phyloP scores from a whole-genome alignment of 1,284 basidiomycete genomes.

The Leccinum pseudoinsigne region DNA sequence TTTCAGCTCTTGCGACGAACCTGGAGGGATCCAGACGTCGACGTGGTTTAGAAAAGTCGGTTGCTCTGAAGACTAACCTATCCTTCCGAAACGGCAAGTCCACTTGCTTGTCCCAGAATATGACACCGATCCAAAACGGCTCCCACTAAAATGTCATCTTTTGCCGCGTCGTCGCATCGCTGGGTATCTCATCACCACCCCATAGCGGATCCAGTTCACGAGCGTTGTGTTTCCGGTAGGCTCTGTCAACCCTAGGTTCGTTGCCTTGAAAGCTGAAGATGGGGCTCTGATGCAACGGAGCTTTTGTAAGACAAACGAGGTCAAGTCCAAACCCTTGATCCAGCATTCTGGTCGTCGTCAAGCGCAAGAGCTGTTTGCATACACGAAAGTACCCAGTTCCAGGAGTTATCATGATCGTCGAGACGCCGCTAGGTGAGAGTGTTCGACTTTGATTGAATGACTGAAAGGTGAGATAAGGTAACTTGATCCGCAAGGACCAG shows the following conservation, averaged over 20 bases:
- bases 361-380: slow-evolving; percentile 84
- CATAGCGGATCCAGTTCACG: slow-evolving; percentile 77
- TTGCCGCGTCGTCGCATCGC: slow-evolving; percentile 37
- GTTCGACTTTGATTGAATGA: too few species aligned
- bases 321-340: slow-evolving; percentile 94
- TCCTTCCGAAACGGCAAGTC: slow-evolving; percentile 86
- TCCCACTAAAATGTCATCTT: slow-evolving; percentile 80
- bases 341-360: slow-evolving; percentile 95
- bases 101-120: slow-evolving; percentile 85
- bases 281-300: slow-evolving; percentile 90
- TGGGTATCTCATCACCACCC: slow-evolving; percentile 62
- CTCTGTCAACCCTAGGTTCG: slow-evolving; percentile 49
- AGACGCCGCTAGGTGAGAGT: too few species aligned
- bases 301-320: slow-evolving; percentile 89
- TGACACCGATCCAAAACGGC: slow-evolving; percentile 80
- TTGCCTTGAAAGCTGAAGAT: slow-evolving; percentile 79
- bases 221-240: slow-evolving; percentile 46
- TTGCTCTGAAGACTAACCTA: slow-evolving; percentile 45
- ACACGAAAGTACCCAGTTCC: slow-evolving; percentile 96
- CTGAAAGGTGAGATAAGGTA: too few species aligned
- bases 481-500: too few species aligned
- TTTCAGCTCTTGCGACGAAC: slow-evolving; percentile 88
- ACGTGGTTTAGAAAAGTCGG: not conserved
- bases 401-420: slow-evolving; percentile 87
- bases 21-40: slow-evolving; percentile 37